Percentiles rank a stretch among this genome's conserved stretches.
Evolutionary conservation across 2,329 filamentous ascomycete species (phyloP).

Genomic region (Fusarium staphyleae): DNA sequence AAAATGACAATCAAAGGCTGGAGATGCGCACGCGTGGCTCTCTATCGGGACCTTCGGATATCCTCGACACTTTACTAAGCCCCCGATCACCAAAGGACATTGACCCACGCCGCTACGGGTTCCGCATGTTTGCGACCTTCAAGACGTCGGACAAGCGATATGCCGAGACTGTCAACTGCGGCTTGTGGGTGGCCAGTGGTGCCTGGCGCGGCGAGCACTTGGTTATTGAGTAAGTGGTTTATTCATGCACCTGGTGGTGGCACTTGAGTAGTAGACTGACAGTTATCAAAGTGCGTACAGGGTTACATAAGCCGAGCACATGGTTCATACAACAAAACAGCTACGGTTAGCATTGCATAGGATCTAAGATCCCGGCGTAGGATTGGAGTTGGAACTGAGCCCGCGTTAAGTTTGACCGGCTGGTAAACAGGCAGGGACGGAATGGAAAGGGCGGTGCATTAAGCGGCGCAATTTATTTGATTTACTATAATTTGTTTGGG

Average conservation of each 20-base stretch:
- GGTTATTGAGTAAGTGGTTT: conserved; percentile 53
- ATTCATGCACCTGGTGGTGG: not conserved
- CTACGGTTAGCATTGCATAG: conserved; percentile 36
- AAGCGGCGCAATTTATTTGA: conserved; percentile 33
- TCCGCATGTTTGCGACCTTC: conserved; percentile 58
- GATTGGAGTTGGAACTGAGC: conserved; percentile 27
- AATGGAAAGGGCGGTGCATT: conserved; percentile 29
- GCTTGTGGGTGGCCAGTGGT: conserved; percentile 58
- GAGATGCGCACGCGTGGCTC: conserved; percentile 58
- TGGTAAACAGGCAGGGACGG: conserved; percentile 21
- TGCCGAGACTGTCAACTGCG: conserved; percentile 57
- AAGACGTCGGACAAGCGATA: conserved; percentile 59
- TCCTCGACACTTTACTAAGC: conserved; percentile 51
- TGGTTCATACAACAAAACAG: not conserved
- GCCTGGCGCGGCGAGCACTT: conserved; percentile 55
- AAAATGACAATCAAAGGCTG: conserved; percentile 39
- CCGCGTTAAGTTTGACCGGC: conserved; percentile 29
- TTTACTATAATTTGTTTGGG: conserved; percentile 16
- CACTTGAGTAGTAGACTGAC: conserved; percentile 17
- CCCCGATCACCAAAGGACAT: conserved; percentile 49
- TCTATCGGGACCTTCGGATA: conserved; percentile 55
- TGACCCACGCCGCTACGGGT: conserved; percentile 55
- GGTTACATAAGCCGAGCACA: conserved; percentile 39
- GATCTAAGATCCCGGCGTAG: conserved; percentile 34
- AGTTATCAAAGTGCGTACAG: conserved; percentile 44